phyloP scores from a whole-genome alignment of 345 rosid genomes.

The Eucalyptus melliodora region DNA sequence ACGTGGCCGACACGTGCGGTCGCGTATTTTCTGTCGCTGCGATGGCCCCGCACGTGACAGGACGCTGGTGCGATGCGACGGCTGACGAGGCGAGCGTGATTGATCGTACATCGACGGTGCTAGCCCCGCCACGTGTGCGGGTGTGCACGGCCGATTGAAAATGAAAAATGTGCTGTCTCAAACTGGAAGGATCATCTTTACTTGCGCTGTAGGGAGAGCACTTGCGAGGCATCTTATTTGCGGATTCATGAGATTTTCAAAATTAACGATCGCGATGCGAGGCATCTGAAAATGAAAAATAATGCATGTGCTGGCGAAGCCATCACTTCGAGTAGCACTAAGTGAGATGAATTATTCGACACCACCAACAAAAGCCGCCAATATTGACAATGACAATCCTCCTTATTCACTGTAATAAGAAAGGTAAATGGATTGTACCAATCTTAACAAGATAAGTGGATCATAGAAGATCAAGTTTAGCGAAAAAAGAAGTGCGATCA shows the following conservation, averaged over 20 bases:
- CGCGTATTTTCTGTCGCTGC: too few species aligned
- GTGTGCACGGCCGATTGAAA: neutral
- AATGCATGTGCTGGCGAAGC: neutral
- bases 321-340: neutral
- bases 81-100: neutral
- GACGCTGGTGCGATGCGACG: neutral
- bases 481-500: fast-evolving
- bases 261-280: neutral
- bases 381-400: neutral
- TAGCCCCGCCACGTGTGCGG: neutral
- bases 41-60: neutral
- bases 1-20: neutral
- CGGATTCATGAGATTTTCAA: neutral
- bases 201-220: neutral
- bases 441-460: fast-evolving
- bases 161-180: neutral
- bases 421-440: neutral
- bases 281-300: neutral
- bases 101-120: neutral
- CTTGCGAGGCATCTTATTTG: neutral
- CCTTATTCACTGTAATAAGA: too few species aligned
- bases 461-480: neutral
- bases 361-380: neutral
- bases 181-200: neutral
- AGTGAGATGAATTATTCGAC: too few species aligned